A percentile compares a stretch with the other conserved stretches of the same genome.
These are phyloP conservation scores for Escovopsis sp. DNA, from an alignment of 2,329 filamentous ascomycete genomes.

Conservation along the genomic window DNA sequence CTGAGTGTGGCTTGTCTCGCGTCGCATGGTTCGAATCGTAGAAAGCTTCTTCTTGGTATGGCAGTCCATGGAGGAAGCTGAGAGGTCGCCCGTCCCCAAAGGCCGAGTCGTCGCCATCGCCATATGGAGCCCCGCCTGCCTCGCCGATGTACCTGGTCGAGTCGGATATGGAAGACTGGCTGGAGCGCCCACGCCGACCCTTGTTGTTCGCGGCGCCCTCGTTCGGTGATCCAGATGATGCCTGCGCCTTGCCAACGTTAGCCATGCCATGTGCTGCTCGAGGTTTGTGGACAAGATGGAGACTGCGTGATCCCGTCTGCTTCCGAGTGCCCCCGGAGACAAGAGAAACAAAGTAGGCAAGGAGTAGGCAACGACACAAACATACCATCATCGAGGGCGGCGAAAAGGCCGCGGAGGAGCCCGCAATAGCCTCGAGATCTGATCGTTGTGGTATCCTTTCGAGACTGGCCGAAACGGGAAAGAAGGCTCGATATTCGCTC, in stretches of 20 bases:
- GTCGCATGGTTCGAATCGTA: slow-evolving; percentile 29
- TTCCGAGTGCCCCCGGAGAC: neutral
- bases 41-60: slow-evolving; percentile 34
- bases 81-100: slow-evolving; percentile 45
- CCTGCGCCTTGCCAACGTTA: slow-evolving; percentile 23
- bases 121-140: slow-evolving; percentile 82
- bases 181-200: slow-evolving; percentile 41
- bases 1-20: slow-evolving; percentile 20
- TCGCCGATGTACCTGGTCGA: slow-evolving; percentile 90
- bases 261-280: neutral
- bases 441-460: slow-evolving; percentile 13
- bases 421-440: slow-evolving; percentile 18
- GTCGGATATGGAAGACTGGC: slow-evolving; percentile 59
- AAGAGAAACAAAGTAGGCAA: neutral
- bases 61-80: slow-evolving; percentile 51
- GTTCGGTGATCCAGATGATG: slow-evolving; percentile 40
- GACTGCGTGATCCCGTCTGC: no score
- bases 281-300: no score
- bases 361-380: slow-evolving; percentile 10
- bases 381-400: slow-evolving; percentile 35
- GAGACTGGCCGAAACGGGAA: slow-evolving; percentile 10
- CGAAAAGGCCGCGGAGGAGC: slow-evolving; percentile 21
- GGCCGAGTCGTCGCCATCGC: slow-evolving; percentile 52
- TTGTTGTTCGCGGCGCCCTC: slow-evolving; percentile 42
- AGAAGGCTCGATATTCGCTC: slow-evolving; percentile 10